Evolutionary conservation across 352 stramenopile species (phyloP), one percentile per base, ranked within the genome.

Genomic region (Saprolegnia diclina): DNA sequence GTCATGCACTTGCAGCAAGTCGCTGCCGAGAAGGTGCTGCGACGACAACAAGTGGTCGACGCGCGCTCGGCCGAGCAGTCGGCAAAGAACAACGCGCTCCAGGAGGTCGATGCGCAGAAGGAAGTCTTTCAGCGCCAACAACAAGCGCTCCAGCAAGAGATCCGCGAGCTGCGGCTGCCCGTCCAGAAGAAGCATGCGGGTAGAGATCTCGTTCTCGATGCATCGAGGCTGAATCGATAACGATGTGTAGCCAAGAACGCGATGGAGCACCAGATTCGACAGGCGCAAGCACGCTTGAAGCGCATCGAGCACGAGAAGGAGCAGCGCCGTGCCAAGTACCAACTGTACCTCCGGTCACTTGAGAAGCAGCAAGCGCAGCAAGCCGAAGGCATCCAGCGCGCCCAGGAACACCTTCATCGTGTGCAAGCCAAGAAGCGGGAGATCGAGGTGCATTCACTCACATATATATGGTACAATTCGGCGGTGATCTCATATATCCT

Each of bases 91-190:
- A 76, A 86, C 22, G 71, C 79, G 56, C 76, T 91, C 0, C 78
- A 91, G 38, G 71, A 77, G 26, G 72, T 88, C 5, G 85, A 78
- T n/a, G 64, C 55, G 0, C 74, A 77, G 0, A 77, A 79, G 21
- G 73, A 65, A 0, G 76, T 79, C 11, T 79, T 81, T 37, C 79
- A 81, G 44, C 74, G 74, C 19, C 71, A 78, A 22, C 81, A 87
- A 50, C 75, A 85, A 54, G 72, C 80, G 9, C 74, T 77, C 14
- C 88, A 90, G 67, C 78, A 85, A 35, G 72, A 67, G 14, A 91
- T 92, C 18, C 79, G 80, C 19, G 82, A 91, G 68, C 79, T 81
- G 0, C 76, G 80, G 14, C 80, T 81, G 0, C 85, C 85, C 14
- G 65, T 92, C 37, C 82, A 91, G 52, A 72, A 75, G 9, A 83